These are phyloP conservation scores for Pugionium dolabratum DNA, from an alignment of 345 rosid genomes.

Conservation along the genomic window DNA sequence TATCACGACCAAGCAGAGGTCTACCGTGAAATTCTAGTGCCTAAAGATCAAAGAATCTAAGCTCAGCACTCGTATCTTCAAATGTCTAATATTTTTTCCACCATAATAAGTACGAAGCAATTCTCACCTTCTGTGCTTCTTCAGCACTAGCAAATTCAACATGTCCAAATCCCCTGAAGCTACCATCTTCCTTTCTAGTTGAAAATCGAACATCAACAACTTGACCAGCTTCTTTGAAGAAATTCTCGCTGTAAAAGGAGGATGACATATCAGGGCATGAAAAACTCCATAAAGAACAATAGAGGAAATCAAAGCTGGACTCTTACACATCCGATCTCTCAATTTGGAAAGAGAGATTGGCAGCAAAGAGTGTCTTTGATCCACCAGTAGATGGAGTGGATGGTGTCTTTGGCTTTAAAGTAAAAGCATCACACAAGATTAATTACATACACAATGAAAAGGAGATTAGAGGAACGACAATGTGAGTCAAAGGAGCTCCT, in stretches of 20 bases:
- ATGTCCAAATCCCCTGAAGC: conserved; percentile 74
- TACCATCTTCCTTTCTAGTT: conserved; percentile 49
- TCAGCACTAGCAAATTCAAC: conserved; percentile 76
- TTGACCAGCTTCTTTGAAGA: conserved; percentile 74
- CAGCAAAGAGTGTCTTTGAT: conserved; percentile 67
- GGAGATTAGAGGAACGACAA: neutral
- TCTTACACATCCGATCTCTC: conserved; percentile 70
- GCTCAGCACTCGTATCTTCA: neutral
- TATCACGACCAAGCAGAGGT: conserved; percentile 44
- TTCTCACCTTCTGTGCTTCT: conserved; percentile 59
- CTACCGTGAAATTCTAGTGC: conserved; percentile 63
- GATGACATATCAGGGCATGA: neutral
- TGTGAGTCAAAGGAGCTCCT: neutral
- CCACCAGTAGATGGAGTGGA: conserved; percentile 53
- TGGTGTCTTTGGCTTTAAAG: conserved; percentile 66
- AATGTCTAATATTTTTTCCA: no score
- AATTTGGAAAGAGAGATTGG: conserved; percentile 61
- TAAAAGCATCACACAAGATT: neutral
- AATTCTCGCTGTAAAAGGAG: conserved; percentile 51
- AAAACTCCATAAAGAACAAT: neutral
- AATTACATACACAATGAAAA: neutral
- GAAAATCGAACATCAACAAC: conserved; percentile 71
- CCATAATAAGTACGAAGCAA: conserved; percentile 1
- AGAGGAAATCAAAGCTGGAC: neutral
- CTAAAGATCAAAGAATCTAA: conserved; percentile 39